Evolutionary conservation across 805 yeast species (phyloP).

Genomic region (Yarrowia sp.): DNA sequence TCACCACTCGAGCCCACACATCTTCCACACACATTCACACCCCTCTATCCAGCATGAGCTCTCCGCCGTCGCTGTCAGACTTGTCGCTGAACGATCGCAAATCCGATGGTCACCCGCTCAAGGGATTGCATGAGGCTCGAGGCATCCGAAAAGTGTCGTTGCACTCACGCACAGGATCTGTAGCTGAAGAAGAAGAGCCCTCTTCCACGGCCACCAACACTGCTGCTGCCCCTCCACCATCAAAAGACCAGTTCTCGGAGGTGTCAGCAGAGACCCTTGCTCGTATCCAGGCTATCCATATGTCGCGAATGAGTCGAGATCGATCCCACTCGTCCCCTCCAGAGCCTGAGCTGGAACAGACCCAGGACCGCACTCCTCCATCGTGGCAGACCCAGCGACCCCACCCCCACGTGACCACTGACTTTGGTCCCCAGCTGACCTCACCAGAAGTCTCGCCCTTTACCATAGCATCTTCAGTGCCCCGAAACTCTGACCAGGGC

Average conservation of each 20-base stretch:
- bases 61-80: conserved; percentile 19
- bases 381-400: conserved; percentile 31
- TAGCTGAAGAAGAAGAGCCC: background rate
- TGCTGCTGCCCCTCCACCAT: background rate
- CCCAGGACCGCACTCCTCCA: conserved; percentile 26
- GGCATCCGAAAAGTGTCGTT: background rate
- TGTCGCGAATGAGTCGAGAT: conserved; percentile 56
- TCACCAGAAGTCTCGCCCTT: conserved; percentile 29
- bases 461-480: conserved; percentile 27
- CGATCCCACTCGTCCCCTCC: conserved; percentile 34
- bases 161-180: conserved; percentile 1
- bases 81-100: conserved; percentile 18
- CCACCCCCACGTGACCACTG: conserved; percentile 30
- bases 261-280: conserved; percentile 75
- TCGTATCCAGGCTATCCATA: conserved; percentile 80
- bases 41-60: conserved; percentile 13
- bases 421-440: conserved; percentile 28
- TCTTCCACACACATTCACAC: background rate
- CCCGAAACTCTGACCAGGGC: background rate
- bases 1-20: background rate
- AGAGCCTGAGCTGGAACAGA: conserved; percentile 27
- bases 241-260: background rate
- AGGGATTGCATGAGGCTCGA: conserved; percentile 9
- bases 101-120: conserved; percentile 7
- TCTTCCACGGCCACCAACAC: background rate